Evolutionary conservation across 1,284 basidiomycete genomes (phyloP), one percentile per base, ranked within the genome.

Genomic region (Boletellus deceptivus): DNA sequence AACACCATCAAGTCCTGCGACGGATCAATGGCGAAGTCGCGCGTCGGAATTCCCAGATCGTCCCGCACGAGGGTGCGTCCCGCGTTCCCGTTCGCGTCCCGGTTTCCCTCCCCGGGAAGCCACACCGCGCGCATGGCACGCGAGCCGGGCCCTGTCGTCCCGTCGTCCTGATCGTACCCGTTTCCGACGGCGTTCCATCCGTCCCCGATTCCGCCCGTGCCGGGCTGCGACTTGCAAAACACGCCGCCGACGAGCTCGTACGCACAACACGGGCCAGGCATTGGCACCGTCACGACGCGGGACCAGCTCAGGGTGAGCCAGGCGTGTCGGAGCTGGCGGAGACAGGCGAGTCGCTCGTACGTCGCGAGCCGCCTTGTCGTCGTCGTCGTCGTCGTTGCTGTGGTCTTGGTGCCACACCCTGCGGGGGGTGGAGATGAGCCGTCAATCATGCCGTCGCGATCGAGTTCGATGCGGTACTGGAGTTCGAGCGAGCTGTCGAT

Each of bases 1-100:
- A 79, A 55, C 2, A 75, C 73, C 37, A 85, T 68, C 42, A 85
- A 58, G 57, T 84, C 80, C 59, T 83, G 82, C 1, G 77, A 74
- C 0, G 83, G 82, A 55, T 84, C 83, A n/a, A 83, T 77, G 0
- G 79, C 82, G 53, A 85, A 83, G 58, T 84, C 82, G 37, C 77
- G 69, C 36, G 74, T 70, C 11, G 64, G 50, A 6, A 82, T 49
- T 1, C 74, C 75, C 1, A 80, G 37, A 38, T 79, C 72, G 1
- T 73, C 63, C 18, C 67, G 57, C 1, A 69, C 60, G 13, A 72
- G 42, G 35, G 48, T 48, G 13, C 53, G 58, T 3, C 33, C 33
- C 33, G 14, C 33, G 10, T 56, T 40, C 1, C 48, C 40, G 70
- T n/a, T 27, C 17, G 8, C 41, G 10, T 56, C 41, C 1, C 48